A percentile compares a stretch with the other conserved stretches of the same genome.
These are phyloP conservation scores for Conticribra weissflogii DNA, from an alignment of 108 stramenopile species.

Conservation along the genomic window DNA sequence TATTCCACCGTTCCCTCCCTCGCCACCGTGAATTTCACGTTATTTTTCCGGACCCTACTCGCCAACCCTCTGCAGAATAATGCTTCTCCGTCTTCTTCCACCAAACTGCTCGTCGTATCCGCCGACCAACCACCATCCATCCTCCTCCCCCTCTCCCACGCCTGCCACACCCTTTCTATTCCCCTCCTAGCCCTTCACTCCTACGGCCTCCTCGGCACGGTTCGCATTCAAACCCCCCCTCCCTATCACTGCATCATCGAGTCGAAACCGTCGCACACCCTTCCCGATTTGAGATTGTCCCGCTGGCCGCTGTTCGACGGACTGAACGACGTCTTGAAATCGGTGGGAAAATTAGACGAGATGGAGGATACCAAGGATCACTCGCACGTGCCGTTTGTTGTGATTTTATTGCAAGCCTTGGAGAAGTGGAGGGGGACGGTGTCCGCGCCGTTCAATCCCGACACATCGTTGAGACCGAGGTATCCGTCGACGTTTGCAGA, in stretches of 20 bases:
- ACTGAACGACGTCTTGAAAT: slow-evolving; percentile 37
- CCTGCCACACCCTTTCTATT: slow-evolving; percentile 50
- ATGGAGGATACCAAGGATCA: slow-evolving; percentile 64
- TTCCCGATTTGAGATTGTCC: slow-evolving; percentile 80
- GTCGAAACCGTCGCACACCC: slow-evolving; percentile 65
- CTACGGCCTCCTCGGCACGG: slow-evolving; percentile 90
- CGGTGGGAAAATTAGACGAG: slow-evolving; percentile 46
- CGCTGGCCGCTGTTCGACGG: slow-evolving; percentile 53
- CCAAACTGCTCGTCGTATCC: slow-evolving; percentile 80
- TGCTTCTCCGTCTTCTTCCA: background rate
- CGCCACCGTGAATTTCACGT: slow-evolving; percentile 29
- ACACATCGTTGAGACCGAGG: slow-evolving; percentile 1
- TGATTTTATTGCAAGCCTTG: slow-evolving; percentile 67
- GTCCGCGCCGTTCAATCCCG: slow-evolving; percentile 13
- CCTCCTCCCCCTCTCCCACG: slow-evolving; percentile 57
- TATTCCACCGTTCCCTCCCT: slow-evolving; percentile 53
- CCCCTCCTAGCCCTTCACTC: slow-evolving; percentile 83
- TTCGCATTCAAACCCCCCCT: slow-evolving; percentile 68
- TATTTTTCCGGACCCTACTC: slow-evolving; percentile 22
- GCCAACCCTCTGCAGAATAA: background rate
- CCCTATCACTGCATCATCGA: slow-evolving; percentile 73
- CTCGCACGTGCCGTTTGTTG: slow-evolving; percentile 86
- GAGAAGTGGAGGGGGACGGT: slow-evolving; percentile 54
- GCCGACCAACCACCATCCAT: slow-evolving; percentile 78
- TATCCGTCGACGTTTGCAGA: slow-evolving; percentile 68